Evolutionary conservation across 768 basidiomycete genomes (phyloP), one percentile per base, ranked within the genome.

Genomic region (Lactarius akahatsu): DNA sequence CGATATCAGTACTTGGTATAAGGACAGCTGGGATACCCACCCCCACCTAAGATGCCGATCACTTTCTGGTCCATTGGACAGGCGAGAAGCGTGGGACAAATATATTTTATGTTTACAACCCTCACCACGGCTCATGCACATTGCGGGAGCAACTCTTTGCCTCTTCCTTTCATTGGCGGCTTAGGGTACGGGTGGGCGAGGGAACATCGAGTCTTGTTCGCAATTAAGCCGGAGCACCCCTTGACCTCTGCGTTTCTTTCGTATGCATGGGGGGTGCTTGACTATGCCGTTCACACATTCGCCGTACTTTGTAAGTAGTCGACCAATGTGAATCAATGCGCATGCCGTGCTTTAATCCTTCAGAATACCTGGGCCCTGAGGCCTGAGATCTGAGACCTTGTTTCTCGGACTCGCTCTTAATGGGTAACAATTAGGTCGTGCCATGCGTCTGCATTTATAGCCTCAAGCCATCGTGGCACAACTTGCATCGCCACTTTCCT

Each of bases 141-240:
- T 74, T 62, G 75, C 77, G 72, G 26, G 75, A 77, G 86, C 77
- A 86, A 88, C 88, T 89, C 86, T 80, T 74, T 69, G 77, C 78
- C 78, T 79, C 52, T 68, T 70, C 15, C n/a, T 47, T 55, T 66
- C 67, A 75, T 78, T 30, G 20, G 40, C 15, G 78, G 79, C 80
- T 73, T 73, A 68, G 85, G 88, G 88, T 89, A 89, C 75, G 41
- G 67, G 73, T 77, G 76, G 79, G 62, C 62, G 72, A 73, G 79
- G 85, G 79, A 66, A 82, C 79, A 85, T 68, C 60, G 71, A 45
- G 62, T 71, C 45, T 54, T 59, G 87, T 81, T 82, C 80, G 78
- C 88, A 88, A 88, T 88, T 90, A 90, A 90, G 88, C 88, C 88
- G 88, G 87, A 89, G 87, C 84, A 75, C 78, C 79, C 81, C 77